These are phyloP conservation scores for Suillus ampliporus DNA, from an alignment of 768 basidiomycete species.

Conservation along the genomic window DNA sequence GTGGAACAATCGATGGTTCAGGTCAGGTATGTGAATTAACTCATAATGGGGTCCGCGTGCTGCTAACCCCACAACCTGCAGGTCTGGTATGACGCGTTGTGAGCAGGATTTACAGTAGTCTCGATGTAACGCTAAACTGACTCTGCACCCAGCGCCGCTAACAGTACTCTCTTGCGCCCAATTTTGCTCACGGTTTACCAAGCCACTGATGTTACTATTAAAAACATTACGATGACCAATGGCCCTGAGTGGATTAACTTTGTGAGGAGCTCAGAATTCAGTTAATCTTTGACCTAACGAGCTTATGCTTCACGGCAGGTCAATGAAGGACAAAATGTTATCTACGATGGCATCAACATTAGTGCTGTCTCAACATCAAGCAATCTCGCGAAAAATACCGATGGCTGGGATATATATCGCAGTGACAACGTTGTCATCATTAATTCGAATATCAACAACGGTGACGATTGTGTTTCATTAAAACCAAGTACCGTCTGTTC, in stretches of 20 bases:
- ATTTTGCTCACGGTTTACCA: constrained; percentile 61
- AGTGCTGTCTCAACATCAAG: constrained; percentile 51
- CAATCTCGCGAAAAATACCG: constrained; percentile 53
- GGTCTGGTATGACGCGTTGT: constrained; percentile 64
- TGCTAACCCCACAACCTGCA: constrained; percentile 20
- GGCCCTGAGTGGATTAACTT: constrained; percentile 60
- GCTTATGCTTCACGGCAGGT: constrained; percentile 36
- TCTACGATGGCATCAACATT: constrained; percentile 53
- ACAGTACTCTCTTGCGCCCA: constrained; percentile 55
- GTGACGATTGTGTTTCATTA: constrained; percentile 66
- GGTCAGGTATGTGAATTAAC: constrained; percentile 53
- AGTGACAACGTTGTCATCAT: constrained; percentile 53
- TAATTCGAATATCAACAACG: constrained; percentile 58
- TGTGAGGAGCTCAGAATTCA: constrained; percentile 29
- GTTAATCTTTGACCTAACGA: neutral
- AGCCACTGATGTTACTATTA: constrained; percentile 51
- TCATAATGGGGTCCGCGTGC: neutral
- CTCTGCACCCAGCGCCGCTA: constrained; percentile 41
- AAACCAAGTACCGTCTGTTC: constrained; percentile 48
- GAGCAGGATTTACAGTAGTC: constrained; percentile 22
- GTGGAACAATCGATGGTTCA: constrained; percentile 67
- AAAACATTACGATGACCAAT: constrained; percentile 54
- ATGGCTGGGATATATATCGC: constrained; percentile 70
- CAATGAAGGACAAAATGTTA: constrained; percentile 52
- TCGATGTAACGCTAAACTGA: neutral